A percentile compares a stretch with the other conserved stretches of the same genome.
These are phyloP conservation scores for Aspergillus sp. DNA, from an alignment of 2,329 filamentous ascomycete species.

Conservation along the genomic window DNA sequence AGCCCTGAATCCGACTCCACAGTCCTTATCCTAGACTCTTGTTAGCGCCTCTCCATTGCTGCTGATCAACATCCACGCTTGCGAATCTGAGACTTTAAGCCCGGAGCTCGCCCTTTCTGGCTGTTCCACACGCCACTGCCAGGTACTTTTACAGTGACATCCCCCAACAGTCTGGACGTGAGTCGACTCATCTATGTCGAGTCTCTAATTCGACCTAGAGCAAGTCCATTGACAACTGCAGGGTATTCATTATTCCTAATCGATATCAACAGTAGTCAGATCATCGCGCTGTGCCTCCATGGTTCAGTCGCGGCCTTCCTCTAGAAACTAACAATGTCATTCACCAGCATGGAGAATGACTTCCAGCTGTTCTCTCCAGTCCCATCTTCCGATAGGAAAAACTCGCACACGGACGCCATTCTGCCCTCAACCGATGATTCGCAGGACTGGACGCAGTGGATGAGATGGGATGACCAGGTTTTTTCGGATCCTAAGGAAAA, in stretches of 20 bases:
- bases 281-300: slow-evolving; percentile 6
- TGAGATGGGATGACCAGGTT: slow-evolving; percentile 38
- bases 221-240: not conserved
- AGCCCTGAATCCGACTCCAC: not conserved
- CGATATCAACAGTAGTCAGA: slow-evolving; percentile 3
- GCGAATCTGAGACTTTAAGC: slow-evolving; percentile 3
- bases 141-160: slow-evolving; percentile 6
- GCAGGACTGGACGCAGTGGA: slow-evolving; percentile 41
- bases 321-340: slow-evolving; percentile 16
- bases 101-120: slow-evolving; percentile 6
- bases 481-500: slow-evolving; percentile 20
- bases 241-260: slow-evolving; percentile 1
- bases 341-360: slow-evolving; percentile 23
- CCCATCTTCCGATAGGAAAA: slow-evolving; percentile 13
- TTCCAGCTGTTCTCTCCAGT: slow-evolving; percentile 29
- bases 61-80: not conserved
- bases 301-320: slow-evolving; percentile 8
- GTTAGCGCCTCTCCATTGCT: not conserved
- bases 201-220: too few species aligned
- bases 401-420: slow-evolving; percentile 13
- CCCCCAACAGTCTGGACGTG: too few species aligned
- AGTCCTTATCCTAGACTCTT: not conserved
- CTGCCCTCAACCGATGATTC: slow-evolving; percentile 20
- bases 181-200: too few species aligned
- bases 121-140: not conserved